A percentile compares a stretch with the other conserved stretches of the same genome.
Conservation (phyloP, 2,329 filamentous ascomycete genomes). For the Dryadomyces quercivorus region DNA sequence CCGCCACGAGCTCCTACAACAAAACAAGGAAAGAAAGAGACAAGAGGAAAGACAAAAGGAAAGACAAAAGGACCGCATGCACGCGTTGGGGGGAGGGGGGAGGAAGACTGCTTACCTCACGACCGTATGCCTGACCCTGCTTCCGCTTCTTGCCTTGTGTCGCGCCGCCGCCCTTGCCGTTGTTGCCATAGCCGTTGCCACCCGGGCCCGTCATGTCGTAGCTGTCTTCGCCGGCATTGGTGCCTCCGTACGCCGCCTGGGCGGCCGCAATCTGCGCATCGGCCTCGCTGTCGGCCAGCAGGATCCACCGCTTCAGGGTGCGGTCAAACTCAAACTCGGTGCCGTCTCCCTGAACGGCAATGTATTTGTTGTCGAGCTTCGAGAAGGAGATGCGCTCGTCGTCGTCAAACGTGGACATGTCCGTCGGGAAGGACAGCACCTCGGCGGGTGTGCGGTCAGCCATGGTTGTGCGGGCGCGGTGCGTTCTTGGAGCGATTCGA, state of each 20-base stretch:
- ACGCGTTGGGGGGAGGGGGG: slow-evolving; percentile 12
- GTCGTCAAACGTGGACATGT: slow-evolving; percentile 56
- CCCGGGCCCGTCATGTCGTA: no score
- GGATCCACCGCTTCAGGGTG: slow-evolving; percentile 62
- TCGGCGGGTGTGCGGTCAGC: slow-evolving; percentile 13
- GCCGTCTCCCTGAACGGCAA: slow-evolving; percentile 74
- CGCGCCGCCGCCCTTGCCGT: slow-evolving; percentile 8
- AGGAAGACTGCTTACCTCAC: slow-evolving; percentile 29
- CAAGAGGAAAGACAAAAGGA: slow-evolving; percentile 3
- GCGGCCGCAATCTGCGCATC: slow-evolving; percentile 13
- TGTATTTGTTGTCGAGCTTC: slow-evolving; percentile 68
- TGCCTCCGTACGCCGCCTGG: neutral
- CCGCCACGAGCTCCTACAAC: slow-evolving; percentile 1
- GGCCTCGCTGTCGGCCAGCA: slow-evolving; percentile 23
- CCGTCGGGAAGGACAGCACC: slow-evolving; percentile 38
- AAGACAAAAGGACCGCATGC: neutral
- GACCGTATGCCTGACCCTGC: slow-evolving; percentile 22
- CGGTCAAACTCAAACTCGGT: slow-evolving; percentile 75
- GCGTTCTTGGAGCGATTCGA: no score
- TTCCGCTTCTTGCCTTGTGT: slow-evolving; percentile 27
- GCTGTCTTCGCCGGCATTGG: neutral
- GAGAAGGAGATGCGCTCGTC: slow-evolving; percentile 82
- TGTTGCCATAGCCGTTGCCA: neutral
- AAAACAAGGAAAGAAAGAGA: neutral
- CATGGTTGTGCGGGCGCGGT: slow-evolving; percentile 1